Base-by-base conservation (phyloP, 2,329 filamentous ascomycete species). In the Lachnellula willkommii region DNA sequence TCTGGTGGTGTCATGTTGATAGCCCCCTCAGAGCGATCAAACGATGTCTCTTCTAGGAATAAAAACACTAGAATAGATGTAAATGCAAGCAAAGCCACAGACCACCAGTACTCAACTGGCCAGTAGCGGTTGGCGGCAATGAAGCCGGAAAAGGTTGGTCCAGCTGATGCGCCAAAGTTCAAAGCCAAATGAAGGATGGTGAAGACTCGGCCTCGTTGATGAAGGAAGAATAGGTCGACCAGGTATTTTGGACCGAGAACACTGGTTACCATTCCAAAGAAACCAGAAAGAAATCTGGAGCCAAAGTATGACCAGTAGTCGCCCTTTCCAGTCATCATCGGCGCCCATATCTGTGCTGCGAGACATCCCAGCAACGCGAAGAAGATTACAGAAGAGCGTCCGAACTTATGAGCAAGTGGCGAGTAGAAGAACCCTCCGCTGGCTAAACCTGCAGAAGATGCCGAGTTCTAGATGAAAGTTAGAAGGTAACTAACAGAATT, bases 41-140 rank as follows among this genome's bases (percentile, higher is more conserved):
- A 75, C 1, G 66, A 65, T 1, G 73, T 75, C 46, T 75, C 73
- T 57, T 75, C 71, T 7, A 74, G 64, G 45, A 73, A 71, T 24
- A 69, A 45, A 43, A 75, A 69, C 15, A 71, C 68, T 1, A 69
- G 56, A 4, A 75, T 60, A 17, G 70, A 61, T 1, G 70, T 64
- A 36, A 70, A 64, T 0, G 67, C 71, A 2, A 71, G 61, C 1
- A 74, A 56, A 4, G 67, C 72, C n/a, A 75, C 67, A 1, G 70
- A 72, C 72, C 73, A 76, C 74, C 74, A 76, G 60, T 73, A 76
- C 49, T 72, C 69, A 2, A 71, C 59, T 1, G 69, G 68, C 66
- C 72, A 76, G 17, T 69, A 68, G 0, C 56, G 60, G 9, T 67
- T 63, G 0, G 68, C 66, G 1, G 71, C 70, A 43, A 75, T 70